Percentiles rank a stretch among this genome's conserved stretches.
Evolutionary conservation across 208 protist genomes (phyloP).

Genomic region (Acanthamoeba lenticulata): DNA sequence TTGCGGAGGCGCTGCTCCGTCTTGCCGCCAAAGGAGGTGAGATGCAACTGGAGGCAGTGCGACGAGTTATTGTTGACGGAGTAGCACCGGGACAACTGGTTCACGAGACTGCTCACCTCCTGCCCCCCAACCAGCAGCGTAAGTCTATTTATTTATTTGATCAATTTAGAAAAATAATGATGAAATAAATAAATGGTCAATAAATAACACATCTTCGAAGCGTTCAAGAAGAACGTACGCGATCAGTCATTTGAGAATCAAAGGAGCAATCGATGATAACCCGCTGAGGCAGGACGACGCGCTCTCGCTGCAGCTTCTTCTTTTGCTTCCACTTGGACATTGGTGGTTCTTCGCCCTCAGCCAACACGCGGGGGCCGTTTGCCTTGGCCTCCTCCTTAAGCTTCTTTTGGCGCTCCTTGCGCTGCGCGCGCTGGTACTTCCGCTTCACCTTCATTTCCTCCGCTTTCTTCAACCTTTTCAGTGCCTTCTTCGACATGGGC

Average conservation of each 20-base stretch:
- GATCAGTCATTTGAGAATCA: constrained; percentile 6
- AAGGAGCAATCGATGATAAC: constrained; percentile 63
- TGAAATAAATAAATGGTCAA: not conserved
- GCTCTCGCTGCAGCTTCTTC: constrained; percentile 28
- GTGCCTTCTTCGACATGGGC: not conserved
- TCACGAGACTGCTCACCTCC: constrained; percentile 39
- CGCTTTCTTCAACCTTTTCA: constrained; percentile 27
- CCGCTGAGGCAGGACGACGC: not conserved
- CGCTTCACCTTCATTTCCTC: constrained; percentile 57
- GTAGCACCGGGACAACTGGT: constrained; percentile 52
- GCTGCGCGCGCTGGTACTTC: constrained; percentile 23
- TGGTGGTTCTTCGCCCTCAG: not conserved
- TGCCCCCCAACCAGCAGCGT: not conserved
- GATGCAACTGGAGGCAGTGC: not conserved
- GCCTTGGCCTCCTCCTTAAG: constrained; percentile 35
- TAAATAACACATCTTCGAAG: not conserved
- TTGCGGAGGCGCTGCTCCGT: not conserved
- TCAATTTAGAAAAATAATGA: not conserved
- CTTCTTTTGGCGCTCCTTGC: constrained; percentile 28
- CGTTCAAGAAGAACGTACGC: not conserved
- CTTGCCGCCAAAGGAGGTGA: constrained; percentile 28
- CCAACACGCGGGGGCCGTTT: not conserved
- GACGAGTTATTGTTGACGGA: constrained; percentile 6
- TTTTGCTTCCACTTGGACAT: constrained; percentile 54
- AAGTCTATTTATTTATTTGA: not conserved